These are phyloP conservation scores for Cruciata laevipes DNA, from an alignment of 257 asterid species.

Conservation along the genomic window DNA sequence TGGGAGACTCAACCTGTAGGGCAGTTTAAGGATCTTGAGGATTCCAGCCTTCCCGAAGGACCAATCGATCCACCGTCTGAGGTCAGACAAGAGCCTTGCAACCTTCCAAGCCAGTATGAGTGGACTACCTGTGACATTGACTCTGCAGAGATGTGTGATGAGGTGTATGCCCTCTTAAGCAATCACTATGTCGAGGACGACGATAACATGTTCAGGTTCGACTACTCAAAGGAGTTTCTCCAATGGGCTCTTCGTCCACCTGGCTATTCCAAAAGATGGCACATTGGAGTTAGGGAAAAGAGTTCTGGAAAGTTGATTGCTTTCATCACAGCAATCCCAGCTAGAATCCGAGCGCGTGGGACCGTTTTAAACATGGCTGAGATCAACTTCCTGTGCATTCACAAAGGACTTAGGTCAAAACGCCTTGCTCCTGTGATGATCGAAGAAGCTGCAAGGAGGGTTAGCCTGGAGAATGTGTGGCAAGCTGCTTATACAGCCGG, in stretches of 20 bases:
- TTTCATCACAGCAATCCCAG: constrained; percentile 44
- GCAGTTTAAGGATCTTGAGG: constrained; percentile 42
- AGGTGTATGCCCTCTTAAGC: constrained; percentile 38
- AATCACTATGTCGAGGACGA: constrained; percentile 52
- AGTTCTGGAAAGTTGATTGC: constrained; percentile 42
- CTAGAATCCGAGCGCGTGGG: constrained; percentile 34
- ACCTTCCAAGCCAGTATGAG: constrained; percentile 46
- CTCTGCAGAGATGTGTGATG: constrained; percentile 42
- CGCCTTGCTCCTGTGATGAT: constrained; percentile 54
- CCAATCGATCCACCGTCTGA: constrained; percentile 50
- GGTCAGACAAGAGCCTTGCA: constrained; percentile 51
- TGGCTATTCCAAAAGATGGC: constrained; percentile 38
- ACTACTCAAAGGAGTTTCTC: constrained; percentile 50
- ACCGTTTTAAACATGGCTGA: constrained; percentile 42
- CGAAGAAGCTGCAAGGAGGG: constrained; percentile 46
- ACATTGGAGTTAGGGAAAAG: constrained; percentile 47
- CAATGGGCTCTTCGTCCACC: constrained; percentile 54
- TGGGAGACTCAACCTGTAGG: constrained; percentile 64
- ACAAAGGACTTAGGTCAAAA: constrained; percentile 50
- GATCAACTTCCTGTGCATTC: constrained; percentile 49
- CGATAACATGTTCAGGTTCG: constrained; percentile 46
- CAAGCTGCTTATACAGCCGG: constrained; percentile 56
- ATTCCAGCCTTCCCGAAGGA: constrained; percentile 41
- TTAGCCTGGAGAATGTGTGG: constrained; percentile 48
- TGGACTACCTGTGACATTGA: constrained; percentile 44